These are phyloP conservation scores for Leptographium radiaticola DNA, from an alignment of 2,329 filamentous ascomycete genomes.

Conservation along the genomic window DNA sequence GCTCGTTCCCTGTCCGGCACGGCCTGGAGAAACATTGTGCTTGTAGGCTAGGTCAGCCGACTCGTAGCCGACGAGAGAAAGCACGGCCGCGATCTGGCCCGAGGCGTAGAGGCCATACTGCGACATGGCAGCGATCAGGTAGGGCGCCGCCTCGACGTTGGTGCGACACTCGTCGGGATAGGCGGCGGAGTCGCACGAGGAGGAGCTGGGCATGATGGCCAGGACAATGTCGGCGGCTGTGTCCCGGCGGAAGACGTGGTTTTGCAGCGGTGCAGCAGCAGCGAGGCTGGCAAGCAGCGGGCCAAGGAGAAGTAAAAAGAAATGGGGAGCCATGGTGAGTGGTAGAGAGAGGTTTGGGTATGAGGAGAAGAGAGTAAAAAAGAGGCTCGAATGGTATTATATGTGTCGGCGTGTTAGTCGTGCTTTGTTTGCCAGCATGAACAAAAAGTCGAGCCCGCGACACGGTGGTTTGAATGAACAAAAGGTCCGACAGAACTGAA, in stretches of 20 bases:
- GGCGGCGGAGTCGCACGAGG: conserved; percentile 33
- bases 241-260: neutral
- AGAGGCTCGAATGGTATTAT: too few species aligned
- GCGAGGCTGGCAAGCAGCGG: neutral
- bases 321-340: neutral
- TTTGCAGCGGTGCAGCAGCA: neutral
- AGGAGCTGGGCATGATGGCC: conserved; percentile 44
- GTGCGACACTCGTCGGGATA: conserved; percentile 50
- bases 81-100: conserved; percentile 53
- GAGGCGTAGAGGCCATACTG: conserved; percentile 40
- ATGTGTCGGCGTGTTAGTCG: too few species aligned
- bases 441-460: too few species aligned
- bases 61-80: conserved; percentile 62
- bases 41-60: conserved; percentile 58
- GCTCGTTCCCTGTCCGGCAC: conserved; percentile 56
- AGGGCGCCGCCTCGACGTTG: conserved; percentile 45
- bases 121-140: conserved; percentile 41
- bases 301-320: neutral
- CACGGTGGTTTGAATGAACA: too few species aligned
- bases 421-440: too few species aligned
- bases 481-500: too few species aligned
- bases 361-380: too few species aligned
- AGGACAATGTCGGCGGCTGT: conserved; percentile 26
- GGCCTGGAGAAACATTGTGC: conserved; percentile 40
- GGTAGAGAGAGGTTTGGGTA: too few species aligned